A percentile compares a stretch with the other conserved stretches of the same genome.
These are phyloP conservation scores for Chlamydomonas schloesseri DNA, from an alignment of 139 green algal genomes.

Conservation along the genomic window DNA sequence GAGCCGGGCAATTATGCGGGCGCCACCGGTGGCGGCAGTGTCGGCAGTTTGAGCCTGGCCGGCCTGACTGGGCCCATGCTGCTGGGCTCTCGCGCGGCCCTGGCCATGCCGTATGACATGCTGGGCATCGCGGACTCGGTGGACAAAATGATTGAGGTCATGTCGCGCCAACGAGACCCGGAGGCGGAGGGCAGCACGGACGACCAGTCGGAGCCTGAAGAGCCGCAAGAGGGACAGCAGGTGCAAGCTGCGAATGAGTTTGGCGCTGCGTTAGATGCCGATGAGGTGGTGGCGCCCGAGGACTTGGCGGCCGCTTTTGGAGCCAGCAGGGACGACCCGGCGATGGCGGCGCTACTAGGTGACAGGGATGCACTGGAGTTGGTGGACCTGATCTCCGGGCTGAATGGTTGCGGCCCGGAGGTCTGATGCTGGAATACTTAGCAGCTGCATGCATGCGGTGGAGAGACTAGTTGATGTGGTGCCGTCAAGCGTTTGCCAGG, in stretches of 20 bases:
- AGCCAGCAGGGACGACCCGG: neutral
- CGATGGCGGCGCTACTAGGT: no score
- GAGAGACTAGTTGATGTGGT: no score
- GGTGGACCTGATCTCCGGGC: neutral
- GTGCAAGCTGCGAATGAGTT: no score
- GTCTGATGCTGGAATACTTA: no score
- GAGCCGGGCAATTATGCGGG: neutral
- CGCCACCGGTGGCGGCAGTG: neutral
- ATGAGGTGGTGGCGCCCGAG: neutral
- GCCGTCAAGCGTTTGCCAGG: no score
- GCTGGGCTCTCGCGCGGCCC: slow-evolving; percentile 53
- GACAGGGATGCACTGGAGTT: neutral
- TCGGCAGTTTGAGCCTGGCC: slow-evolving; percentile 4
- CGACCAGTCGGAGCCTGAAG: no score
- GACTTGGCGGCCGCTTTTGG: neutral
- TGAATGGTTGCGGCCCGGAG: neutral
- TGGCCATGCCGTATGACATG: slow-evolving; percentile 72
- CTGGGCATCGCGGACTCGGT: slow-evolving; percentile 51
- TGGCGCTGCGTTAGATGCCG: neutral
- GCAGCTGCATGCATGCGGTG: no score
- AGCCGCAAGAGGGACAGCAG: no score
- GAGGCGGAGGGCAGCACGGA: no score
- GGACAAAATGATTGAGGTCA: slow-evolving; percentile 19
- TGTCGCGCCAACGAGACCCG: neutral
- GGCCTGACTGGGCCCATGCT: slow-evolving; percentile 45